A percentile compares a stretch with the other conserved stretches of the same genome.
Conservation (phyloP, 2,329 filamentous ascomycete genomes). For the Ophiostoma sp. region DNA sequence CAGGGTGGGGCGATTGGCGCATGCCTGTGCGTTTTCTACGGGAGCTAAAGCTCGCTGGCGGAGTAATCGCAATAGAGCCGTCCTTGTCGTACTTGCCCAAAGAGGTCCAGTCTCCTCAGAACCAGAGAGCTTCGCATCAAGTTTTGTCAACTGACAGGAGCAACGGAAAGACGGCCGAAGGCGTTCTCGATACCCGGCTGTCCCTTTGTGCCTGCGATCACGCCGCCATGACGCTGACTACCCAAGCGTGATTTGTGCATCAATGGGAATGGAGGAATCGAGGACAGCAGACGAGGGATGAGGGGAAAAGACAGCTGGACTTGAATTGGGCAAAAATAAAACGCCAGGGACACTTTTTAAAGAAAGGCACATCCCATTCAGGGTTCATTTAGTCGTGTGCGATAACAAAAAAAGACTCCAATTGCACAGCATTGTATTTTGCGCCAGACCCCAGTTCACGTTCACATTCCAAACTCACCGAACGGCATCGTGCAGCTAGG, state of each 20-base stretch:
- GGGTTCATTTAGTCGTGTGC: neutral
- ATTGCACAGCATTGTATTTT: neutral
- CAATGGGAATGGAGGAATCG: neutral
- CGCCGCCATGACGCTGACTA: constrained; percentile 12
- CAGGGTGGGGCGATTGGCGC: constrained; percentile 1
- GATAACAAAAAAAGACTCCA: neutral
- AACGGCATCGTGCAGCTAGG: neutral
- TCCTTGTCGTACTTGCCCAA: neutral
- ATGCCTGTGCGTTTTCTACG: neutral
- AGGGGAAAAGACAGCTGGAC: neutral
- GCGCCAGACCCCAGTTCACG: neutral
- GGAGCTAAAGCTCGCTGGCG: constrained; percentile 18
- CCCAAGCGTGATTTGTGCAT: constrained; percentile 4
- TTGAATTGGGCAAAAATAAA: neutral
- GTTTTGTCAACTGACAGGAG: neutral
- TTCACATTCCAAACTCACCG: neutral
- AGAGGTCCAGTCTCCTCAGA: neutral
- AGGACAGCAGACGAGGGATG: too few species aligned
- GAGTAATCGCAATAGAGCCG: constrained; percentile 6
- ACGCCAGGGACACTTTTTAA: neutral
- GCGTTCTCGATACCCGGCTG: neutral
- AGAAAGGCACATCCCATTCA: neutral
- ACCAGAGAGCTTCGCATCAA: neutral
- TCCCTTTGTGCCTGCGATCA: constrained; percentile 13
- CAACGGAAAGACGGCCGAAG: neutral